Base-by-base conservation (phyloP, 306 rosid species). In the Mucuna pruriens region DNA sequence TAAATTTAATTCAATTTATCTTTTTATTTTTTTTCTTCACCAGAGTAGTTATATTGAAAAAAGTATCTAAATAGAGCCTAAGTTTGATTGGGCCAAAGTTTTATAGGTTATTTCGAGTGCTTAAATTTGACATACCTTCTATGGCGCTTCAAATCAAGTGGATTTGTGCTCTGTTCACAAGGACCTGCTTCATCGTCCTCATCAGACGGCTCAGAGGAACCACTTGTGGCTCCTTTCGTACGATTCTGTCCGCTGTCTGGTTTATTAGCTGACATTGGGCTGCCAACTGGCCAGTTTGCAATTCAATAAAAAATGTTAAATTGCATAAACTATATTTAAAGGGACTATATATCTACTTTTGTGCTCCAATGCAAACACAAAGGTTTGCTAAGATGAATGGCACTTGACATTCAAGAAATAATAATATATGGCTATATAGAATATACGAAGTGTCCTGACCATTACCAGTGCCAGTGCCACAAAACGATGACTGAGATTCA, bases 401-500 rank as follows among this genome's bases (percentile, higher is more conserved):
- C 20, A 36, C 23, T 22, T 16, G 33, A 60, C 40, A 60, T 54
- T 51, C 22, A 19, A 39, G 42, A 42, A 71, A 71, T 51, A 63
- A 51, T n/a, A n/a, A n/a, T n/a, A n/a, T n/a, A n/a, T 46, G 46
- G 7, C 10, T 29, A 34, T 31, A 23, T 33, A 23, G 6, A 74
- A 63, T 15, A 42, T 65, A 49, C 6, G 54, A 57, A n/a, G 36
- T 45, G 51, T 1, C 10, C 40, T 62, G 61, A 62, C 6, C 84
- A 74, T 87, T 79, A 82, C 81, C 85, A 20, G 82, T 58, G 85
- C 81, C 85, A 20, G 82, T 58, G 85, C 88, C 94, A 62, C 94
- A 88, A 55, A 90, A 83, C 0, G 99, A 92, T 34, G 99, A 94
- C 45, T 86, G 96, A 45, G 97, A 89, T 84, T 96, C 99, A 42